phyloP scores from a whole-genome alignment of 148 eudicot species.

The Rhododendron vialii region DNA sequence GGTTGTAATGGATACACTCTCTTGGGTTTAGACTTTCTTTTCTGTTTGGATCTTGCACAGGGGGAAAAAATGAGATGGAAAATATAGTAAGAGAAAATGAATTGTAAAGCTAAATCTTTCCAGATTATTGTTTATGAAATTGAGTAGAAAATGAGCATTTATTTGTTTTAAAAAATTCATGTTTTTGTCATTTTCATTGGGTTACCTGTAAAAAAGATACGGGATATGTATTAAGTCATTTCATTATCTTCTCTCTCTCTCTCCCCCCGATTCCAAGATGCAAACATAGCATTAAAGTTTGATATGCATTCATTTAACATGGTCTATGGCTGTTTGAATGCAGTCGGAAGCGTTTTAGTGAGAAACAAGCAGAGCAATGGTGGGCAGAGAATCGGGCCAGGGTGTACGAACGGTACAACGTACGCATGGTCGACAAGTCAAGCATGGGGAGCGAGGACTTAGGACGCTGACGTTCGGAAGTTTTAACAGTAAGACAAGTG shows the following conservation, averaged over 20 bases:
- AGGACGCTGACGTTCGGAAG: slow-evolving; percentile 33
- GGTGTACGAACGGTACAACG: slow-evolving; percentile 80
- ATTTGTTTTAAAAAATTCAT: background rate
- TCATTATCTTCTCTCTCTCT: background rate
- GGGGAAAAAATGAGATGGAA: background rate
- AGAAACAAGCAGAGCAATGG: slow-evolving; percentile 97
- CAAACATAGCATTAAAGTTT: background rate
- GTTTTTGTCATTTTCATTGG: background rate
- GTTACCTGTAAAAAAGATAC: background rate
- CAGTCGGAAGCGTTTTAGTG: slow-evolving; percentile 95
- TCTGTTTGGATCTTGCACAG: background rate
- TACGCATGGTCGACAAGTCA: slow-evolving; percentile 77
- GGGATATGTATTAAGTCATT: background rate
- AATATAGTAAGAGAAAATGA: background rate
- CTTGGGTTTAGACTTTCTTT: background rate
- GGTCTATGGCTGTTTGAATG: slow-evolving; percentile 14
- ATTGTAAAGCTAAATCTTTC: background rate
- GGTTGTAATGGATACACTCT: background rate
- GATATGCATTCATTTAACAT: background rate
- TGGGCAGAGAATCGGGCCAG: slow-evolving; percentile 92
- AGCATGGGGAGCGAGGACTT: slow-evolving; percentile 64
- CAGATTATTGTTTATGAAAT: background rate
- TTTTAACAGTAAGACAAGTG: slow-evolving; percentile 22
- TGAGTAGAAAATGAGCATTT: background rate
- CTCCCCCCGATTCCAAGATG: background rate